These are phyloP conservation scores for Mitragyna speciosa DNA, from an alignment of 257 asterid species.

Conservation along the genomic window DNA sequence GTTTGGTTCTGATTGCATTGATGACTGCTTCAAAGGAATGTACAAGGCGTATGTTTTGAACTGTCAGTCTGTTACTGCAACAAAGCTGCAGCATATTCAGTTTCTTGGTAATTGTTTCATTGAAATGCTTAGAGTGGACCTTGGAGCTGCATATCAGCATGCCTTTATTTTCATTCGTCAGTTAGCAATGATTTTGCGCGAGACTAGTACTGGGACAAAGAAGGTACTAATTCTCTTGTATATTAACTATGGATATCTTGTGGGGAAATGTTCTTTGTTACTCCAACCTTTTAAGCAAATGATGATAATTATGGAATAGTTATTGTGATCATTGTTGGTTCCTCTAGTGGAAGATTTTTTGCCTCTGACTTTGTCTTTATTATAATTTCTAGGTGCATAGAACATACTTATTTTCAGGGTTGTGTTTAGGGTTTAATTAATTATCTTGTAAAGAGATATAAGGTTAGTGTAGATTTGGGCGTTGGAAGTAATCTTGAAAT, in stretches of 20 bases:
- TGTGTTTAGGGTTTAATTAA: neutral
- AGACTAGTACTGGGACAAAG: conserved; percentile 61
- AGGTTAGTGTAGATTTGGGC: too few species aligned
- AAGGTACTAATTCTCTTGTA: conserved; percentile 37
- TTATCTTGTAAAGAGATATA: neutral
- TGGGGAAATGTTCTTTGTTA: neutral
- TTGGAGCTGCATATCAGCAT: conserved; percentile 81
- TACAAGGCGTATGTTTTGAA: conserved; percentile 83
- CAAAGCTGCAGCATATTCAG: conserved; percentile 84
- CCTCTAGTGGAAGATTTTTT: neutral
- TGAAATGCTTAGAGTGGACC: conserved; percentile 71
- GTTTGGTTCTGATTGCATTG: conserved; percentile 79
- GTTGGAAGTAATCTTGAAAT: too few species aligned
- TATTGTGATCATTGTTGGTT: neutral
- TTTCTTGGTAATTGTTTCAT: conserved; percentile 85
- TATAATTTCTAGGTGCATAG: neutral
- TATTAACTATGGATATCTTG: neutral
- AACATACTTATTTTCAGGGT: neutral
- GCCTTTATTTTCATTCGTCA: conserved; percentile 89
- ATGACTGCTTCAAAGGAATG: conserved; percentile 90
- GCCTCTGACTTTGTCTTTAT: neutral
- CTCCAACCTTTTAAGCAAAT: too few species aligned
- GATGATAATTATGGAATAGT: neutral
- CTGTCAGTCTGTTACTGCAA: conserved; percentile 68
- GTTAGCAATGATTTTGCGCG: conserved; percentile 75